Evolutionary conservation across 2,329 filamentous ascomycete species (phyloP), one percentile per base, ranked within the genome.

Genomic region (Botryotinia globosa): DNA sequence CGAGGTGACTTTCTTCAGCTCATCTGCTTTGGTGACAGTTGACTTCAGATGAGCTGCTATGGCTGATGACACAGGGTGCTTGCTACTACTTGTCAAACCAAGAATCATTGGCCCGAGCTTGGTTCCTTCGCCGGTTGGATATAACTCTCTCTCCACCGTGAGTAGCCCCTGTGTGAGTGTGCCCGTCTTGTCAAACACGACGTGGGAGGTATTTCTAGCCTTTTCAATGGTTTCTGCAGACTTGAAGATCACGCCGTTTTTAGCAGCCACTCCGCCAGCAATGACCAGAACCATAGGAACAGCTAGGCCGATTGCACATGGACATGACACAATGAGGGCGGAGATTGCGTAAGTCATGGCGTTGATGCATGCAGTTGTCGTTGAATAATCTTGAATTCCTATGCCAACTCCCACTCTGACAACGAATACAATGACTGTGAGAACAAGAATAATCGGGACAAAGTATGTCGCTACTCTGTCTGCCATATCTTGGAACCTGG

Each of bases 181-280:
- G 0, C 92, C 92, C 0, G 92, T 95, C 81, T 95, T 95, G 83
- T 95, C 92, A 76, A 95, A 92, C 0, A 95, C 86, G 2, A 94
- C 87, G 76, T 94, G 88, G 0, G 88, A 85, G 0, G 87, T 83
- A 73, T 87, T 90, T 71, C 86, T 83, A 0, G 88, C 89, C 0
- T 86, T 81, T 78, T 94, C 91, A 32, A 93, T 88, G 2, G 85
- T 85, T 56, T 88, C 84, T 0, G 89, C 87, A 0, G 89, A 86
- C 77, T 92, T 92, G 82, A 94, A 90, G 37, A 94, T 86, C 25
- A 94, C 84, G 0, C 92, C 92, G 16, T 83, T 81, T 64, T 85
- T 82, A 0, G 92, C 91, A 0, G 88, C 90, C 0, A 92, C 85
- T 1, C 91, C 90, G 25, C 88, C 88, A 0, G 89, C 88, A 62